Evolutionary conservation across 306 rosid genomes (phyloP).

Genomic region (Biancaea sappan): DNA sequence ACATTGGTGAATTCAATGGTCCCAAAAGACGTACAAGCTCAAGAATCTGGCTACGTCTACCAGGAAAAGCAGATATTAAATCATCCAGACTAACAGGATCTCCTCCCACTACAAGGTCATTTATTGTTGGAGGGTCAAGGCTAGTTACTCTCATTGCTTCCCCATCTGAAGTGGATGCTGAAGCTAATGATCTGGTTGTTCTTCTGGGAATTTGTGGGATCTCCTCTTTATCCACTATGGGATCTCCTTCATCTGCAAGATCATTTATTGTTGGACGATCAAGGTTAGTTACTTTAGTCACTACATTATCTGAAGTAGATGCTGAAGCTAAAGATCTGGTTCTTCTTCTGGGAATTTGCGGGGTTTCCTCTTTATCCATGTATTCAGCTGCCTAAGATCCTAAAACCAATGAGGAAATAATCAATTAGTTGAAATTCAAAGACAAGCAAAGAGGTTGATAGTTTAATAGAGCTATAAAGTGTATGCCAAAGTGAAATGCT

Average conservation of each 20-base stretch:
- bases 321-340: conserved; percentile 59
- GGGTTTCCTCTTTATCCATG: conserved; percentile 63
- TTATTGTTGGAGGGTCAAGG: conserved; percentile 43
- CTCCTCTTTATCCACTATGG: conserved; percentile 60
- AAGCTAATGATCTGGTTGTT: conserved; percentile 61
- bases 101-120: conserved; percentile 78
- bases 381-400: conserved; percentile 1
- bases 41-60: conserved; percentile 64
- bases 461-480: neutral
- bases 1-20: conserved; percentile 71
- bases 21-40: conserved; percentile 73
- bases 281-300: conserved; percentile 41
- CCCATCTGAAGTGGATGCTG: conserved; percentile 38
- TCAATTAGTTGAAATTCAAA: neutral
- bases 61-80: conserved; percentile 64
- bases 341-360: conserved; percentile 57
- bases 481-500: neutral
- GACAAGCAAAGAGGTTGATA: neutral
- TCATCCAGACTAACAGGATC: conserved; percentile 63
- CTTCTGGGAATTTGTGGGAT: conserved; percentile 55
- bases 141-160: conserved; percentile 41
- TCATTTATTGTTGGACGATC: conserved; percentile 50
- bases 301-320: conserved; percentile 41
- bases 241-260: conserved; percentile 72
- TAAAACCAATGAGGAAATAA: neutral